phyloP scores from a whole-genome alignment of 2,329 filamentous ascomycete species.

The Aspergillus nomiae region DNA sequence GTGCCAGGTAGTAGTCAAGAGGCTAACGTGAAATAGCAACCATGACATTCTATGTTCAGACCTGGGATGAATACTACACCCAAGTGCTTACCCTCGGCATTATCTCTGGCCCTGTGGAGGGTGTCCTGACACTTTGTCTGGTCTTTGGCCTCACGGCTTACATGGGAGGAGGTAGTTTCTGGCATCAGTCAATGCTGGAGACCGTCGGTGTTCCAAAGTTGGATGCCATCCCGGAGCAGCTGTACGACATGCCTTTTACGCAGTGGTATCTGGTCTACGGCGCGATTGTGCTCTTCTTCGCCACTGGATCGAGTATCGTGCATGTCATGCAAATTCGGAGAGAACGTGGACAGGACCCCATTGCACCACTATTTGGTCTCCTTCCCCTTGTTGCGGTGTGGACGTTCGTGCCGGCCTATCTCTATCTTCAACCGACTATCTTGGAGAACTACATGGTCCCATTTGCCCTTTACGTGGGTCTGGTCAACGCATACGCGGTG shows the following conservation, averaged over 20 bases:
- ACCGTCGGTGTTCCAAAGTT: slow-evolving; percentile 68
- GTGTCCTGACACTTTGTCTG: slow-evolving; percentile 77
- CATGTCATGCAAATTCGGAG: slow-evolving; percentile 85
- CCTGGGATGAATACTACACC: slow-evolving; percentile 99
- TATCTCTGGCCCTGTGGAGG: slow-evolving; percentile 93
- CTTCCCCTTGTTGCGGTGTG: slow-evolving; percentile 78
- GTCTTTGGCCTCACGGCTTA: slow-evolving; percentile 84
- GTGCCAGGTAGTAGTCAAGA: background rate
- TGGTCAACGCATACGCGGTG: slow-evolving; percentile 93
- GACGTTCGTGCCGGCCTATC: slow-evolving; percentile 74
- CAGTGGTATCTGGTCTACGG: slow-evolving; percentile 94
- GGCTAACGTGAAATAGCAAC: slow-evolving; percentile 57
- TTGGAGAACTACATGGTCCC: slow-evolving; percentile 81
- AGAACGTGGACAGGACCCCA: slow-evolving; percentile 69
- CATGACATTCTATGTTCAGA: slow-evolving; percentile 97
- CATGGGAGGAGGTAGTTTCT: slow-evolving; percentile 87
- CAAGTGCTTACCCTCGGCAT: slow-evolving; percentile 91
- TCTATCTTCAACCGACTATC: slow-evolving; percentile 82
- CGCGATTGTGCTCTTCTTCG: slow-evolving; percentile 76
- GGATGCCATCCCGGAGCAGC: slow-evolving; percentile 64
- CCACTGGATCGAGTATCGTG: slow-evolving; percentile 70
- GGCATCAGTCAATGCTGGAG: slow-evolving; percentile 79
- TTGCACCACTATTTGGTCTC: slow-evolving; percentile 72
- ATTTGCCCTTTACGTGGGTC: slow-evolving; percentile 82
- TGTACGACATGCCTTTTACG: slow-evolving; percentile 83